Conservation (phyloP, 169 alveolate genomes). For the Theileria parva region DNA sequence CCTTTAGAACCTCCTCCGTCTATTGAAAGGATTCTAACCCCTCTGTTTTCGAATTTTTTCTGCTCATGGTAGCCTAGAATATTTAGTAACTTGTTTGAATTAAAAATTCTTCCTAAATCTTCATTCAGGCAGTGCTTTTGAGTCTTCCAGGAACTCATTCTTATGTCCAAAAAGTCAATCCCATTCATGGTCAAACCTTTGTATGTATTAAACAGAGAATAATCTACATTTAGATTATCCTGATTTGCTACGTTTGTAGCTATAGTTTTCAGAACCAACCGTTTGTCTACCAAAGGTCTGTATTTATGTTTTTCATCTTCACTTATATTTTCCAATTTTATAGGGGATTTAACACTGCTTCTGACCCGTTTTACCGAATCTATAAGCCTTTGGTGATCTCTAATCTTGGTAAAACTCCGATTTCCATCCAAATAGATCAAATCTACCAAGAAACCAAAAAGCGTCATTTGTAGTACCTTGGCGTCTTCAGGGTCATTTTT, state of each 20-base stretch:
- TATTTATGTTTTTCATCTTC: constrained; percentile 15
- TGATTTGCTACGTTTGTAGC: constrained; percentile 23
- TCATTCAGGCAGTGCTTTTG: constrained; percentile 18
- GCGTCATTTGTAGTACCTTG: constrained; percentile 37
- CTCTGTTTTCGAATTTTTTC: constrained; percentile 25
- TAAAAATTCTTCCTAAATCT: constrained; percentile 37
- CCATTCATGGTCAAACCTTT: neutral
- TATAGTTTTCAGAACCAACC: neutral
- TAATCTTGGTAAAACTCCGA: constrained; percentile 25
- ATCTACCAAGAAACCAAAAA: constrained; percentile 53
- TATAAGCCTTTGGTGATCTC: constrained; percentile 18
- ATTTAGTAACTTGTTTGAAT: constrained; percentile 57
- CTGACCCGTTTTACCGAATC: constrained; percentile 20
- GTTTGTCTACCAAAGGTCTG: constrained; percentile 39
- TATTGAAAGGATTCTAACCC: constrained; percentile 75
- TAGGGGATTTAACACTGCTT: neutral
- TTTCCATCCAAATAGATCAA: constrained; percentile 37
- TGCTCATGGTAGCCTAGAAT: constrained; percentile 60
- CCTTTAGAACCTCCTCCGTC: constrained; percentile 89
- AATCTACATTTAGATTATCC: neutral
- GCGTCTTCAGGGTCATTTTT: constrained; percentile 15
- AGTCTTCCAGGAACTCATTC: constrained; percentile 43
- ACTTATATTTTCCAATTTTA: constrained; percentile 9
- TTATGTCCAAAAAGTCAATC: constrained; percentile 18
- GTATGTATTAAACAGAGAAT: neutral